Evolutionary conservation across 75 land plant genomes (phyloP).

Genomic region (Pinus tabuliformis): DNA sequence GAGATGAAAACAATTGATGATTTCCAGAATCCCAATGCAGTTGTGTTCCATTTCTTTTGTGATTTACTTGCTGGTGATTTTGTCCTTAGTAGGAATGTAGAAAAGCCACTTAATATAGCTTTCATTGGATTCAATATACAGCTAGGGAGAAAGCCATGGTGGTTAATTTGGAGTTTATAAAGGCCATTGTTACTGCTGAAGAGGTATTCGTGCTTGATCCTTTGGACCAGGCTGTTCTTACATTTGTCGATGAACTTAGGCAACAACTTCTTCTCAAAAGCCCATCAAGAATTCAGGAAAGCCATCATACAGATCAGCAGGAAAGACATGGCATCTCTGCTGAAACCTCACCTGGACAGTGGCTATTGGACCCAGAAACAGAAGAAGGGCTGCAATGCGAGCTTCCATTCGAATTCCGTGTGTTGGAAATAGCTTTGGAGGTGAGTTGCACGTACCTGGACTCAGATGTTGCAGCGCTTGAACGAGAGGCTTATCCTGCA

Average conservation of each 20-base stretch:
- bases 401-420: constrained; percentile 97
- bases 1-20: neutral
- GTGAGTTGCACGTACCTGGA: constrained; percentile 83
- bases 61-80: constrained; percentile 1
- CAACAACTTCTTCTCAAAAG: constrained; percentile 52
- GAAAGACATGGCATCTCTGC: constrained; percentile 24
- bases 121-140: constrained; percentile 27
- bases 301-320: constrained; percentile 8
- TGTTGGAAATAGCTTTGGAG: constrained; percentile 91
- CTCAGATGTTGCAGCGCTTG: constrained; percentile 71
- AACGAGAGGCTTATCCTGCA: constrained; percentile 77
- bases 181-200: constrained; percentile 93
- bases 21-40: neutral
- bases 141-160: constrained; percentile 98
- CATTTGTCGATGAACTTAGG: constrained; percentile 85
- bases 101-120: neutral
- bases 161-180: constrained; percentile 90
- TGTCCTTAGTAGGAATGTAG: neutral
- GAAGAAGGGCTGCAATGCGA: constrained; percentile 43
- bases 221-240: constrained; percentile 55
- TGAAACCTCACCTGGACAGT: constrained; percentile 14
- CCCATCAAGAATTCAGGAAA: constrained; percentile 13
- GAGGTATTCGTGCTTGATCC: constrained; percentile 92
- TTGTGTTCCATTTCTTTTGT: constrained; percentile 1
- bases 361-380: constrained; percentile 33